Evolutionary conservation across 2,329 filamentous ascomycete genomes (phyloP).

Genomic region (Aspergillus sp.): DNA sequence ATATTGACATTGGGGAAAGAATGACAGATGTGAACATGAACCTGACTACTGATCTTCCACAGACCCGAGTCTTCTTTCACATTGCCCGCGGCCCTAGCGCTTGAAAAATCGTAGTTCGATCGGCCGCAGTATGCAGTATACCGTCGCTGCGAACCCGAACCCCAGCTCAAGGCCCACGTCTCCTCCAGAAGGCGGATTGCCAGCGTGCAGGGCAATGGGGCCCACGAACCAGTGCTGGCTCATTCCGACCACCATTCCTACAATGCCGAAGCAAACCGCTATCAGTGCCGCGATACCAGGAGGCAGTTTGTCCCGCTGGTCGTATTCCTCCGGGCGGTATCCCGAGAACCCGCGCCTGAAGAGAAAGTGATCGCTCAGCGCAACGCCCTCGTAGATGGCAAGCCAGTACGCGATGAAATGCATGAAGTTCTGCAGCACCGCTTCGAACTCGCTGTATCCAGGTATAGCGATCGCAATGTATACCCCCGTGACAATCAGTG

Average conservation of each 20-base stretch:
- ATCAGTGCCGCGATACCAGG: slow-evolving; percentile 53
- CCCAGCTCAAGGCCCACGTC: slow-evolving; percentile 58
- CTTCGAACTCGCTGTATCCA: slow-evolving; percentile 56
- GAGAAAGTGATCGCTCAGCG: slow-evolving; percentile 57
- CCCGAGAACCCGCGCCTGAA: slow-evolving; percentile 54
- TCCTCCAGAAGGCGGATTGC: slow-evolving; percentile 38
- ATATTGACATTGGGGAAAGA: background rate
- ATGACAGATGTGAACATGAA: slow-evolving; percentile 1
- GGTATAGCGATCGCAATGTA: slow-evolving; percentile 63
- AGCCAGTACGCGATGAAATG: slow-evolving; percentile 61
- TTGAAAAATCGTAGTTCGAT: slow-evolving; percentile 40
- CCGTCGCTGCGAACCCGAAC: slow-evolving; percentile 49
- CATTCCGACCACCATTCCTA: slow-evolving; percentile 61
- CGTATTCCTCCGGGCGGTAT: slow-evolving; percentile 52
- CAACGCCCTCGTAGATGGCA: slow-evolving; percentile 61
- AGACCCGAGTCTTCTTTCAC: background rate
- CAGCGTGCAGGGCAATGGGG: slow-evolving; percentile 54
- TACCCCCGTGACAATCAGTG: slow-evolving; percentile 49
- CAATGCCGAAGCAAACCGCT: slow-evolving; percentile 55
- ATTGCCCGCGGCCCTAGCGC: slow-evolving; percentile 19
- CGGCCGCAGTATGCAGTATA: slow-evolving; percentile 44
- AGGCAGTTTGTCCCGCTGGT: slow-evolving; percentile 49
- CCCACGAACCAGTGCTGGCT: slow-evolving; percentile 60
- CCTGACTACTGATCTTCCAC: background rate
- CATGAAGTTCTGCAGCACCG: slow-evolving; percentile 62